A percentile compares a stretch with the other conserved stretches of the same genome.
Evolutionary conservation across 352 stramenopile genomes (phyloP).

Genomic region (Plasmopara viticola): DNA sequence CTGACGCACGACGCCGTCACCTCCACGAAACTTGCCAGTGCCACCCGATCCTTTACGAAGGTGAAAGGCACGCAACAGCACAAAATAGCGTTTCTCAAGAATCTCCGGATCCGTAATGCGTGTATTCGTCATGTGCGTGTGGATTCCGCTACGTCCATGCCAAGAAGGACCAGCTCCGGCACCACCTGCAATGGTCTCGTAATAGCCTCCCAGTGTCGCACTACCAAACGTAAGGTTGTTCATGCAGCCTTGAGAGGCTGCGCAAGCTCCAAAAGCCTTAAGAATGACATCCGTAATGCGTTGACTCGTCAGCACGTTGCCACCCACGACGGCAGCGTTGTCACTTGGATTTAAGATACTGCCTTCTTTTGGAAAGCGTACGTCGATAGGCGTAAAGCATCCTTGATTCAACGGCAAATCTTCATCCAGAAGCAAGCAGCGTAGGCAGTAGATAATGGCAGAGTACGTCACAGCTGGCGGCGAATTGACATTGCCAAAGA

Average conservation of each 20-base stretch:
- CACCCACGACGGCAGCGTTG: slow-evolving; percentile 95
- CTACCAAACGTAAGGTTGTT: slow-evolving; percentile 99
- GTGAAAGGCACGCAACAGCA: slow-evolving; percentile 83
- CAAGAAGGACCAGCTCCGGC: slow-evolving; percentile 94
- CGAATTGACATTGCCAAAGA: slow-evolving; percentile 98
- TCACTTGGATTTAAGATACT: slow-evolving; percentile 94
- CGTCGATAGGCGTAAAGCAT: slow-evolving; percentile 94
- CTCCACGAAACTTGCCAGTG: slow-evolving; percentile 83
- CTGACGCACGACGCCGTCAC: slow-evolving; percentile 94
- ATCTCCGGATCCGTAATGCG: slow-evolving; percentile 99
- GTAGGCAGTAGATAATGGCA: slow-evolving; percentile 98
- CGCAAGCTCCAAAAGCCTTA: slow-evolving; percentile 93
- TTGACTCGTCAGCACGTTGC: slow-evolving; percentile 98
- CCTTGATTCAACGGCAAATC: slow-evolving; percentile 97
- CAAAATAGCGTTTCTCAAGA: slow-evolving; percentile 94
- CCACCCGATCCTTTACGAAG: slow-evolving; percentile 88
- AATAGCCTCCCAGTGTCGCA: slow-evolving; percentile 92
- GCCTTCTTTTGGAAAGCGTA: slow-evolving; percentile 89
- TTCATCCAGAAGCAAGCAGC: slow-evolving; percentile 89
- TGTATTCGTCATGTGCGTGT: slow-evolving; percentile 99
- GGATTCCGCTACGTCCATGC: slow-evolving; percentile 94
- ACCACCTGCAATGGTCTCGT: slow-evolving; percentile 98
- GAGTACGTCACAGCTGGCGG: slow-evolving; percentile 97
- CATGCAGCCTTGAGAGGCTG: slow-evolving; percentile 98
- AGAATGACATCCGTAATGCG: slow-evolving; percentile 98